These are phyloP conservation scores for Fusarium xyrophilum DNA, from an alignment of 2,329 filamentous ascomycete species.

Conservation along the genomic window DNA sequence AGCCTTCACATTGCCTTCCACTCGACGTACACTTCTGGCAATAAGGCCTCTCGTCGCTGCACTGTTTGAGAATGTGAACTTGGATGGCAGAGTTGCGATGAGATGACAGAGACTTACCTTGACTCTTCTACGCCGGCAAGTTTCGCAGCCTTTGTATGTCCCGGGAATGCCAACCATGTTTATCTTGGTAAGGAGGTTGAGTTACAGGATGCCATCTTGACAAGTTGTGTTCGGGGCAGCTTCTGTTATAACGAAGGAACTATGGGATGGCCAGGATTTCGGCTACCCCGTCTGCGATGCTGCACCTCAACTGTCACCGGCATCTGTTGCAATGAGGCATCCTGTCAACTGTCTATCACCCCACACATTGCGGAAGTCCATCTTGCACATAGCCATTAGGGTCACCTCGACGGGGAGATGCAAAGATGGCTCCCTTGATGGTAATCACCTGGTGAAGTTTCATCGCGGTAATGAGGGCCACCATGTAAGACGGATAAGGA, in stretches of 20 bases:
- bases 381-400: conserved; percentile 13
- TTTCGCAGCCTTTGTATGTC: conserved; percentile 70
- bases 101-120: conserved; percentile 53
- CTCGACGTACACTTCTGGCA: conserved; percentile 67
- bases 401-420: conserved; percentile 11
- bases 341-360: conserved; percentile 27
- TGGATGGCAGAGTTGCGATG: not conserved
- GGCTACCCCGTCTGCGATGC: conserved; percentile 19
- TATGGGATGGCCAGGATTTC: conserved; percentile 7
- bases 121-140: conserved; percentile 64
- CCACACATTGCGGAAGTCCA: conserved; percentile 32
- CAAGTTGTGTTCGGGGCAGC: not conserved
- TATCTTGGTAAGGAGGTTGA: conserved; percentile 26
- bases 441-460: conserved; percentile 27
- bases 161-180: conserved; percentile 68
- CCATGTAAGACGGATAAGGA: conserved; percentile 33
- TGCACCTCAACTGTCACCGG: conserved; percentile 34
- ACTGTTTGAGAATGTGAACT: conserved; percentile 50
- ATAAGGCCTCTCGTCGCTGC: conserved; percentile 66
- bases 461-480: conserved; percentile 36
- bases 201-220: not conserved
- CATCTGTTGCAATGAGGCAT: conserved; percentile 27
- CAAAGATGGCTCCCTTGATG: conserved; percentile 25
- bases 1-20: conserved; percentile 66
- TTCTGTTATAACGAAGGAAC: conserved; percentile 1